phyloP scores from a whole-genome alignment of 805 yeast species.

The Cyberlindnera lachancei region DNA sequence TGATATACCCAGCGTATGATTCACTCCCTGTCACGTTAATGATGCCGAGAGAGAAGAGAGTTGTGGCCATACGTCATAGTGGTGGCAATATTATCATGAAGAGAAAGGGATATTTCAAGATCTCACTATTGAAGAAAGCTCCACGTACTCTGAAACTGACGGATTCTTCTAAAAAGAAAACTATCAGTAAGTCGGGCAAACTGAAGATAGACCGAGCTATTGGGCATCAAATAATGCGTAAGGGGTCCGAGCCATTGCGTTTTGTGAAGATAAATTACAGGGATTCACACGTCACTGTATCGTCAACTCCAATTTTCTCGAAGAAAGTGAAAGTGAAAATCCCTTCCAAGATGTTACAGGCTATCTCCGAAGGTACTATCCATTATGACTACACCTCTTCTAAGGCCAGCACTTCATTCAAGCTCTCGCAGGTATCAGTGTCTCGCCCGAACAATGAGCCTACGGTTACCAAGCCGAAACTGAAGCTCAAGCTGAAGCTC shows the following conservation, averaged over 20 bases:
- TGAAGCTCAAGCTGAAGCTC: slow-evolving; percentile 12
- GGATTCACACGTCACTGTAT: slow-evolving; percentile 30
- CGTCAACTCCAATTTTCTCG: slow-evolving; percentile 33
- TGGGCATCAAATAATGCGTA: slow-evolving; percentile 15
- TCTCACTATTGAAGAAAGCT: slow-evolving; percentile 16
- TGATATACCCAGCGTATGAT: slow-evolving; percentile 57
- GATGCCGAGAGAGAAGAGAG: slow-evolving; percentile 59
- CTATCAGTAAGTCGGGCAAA: neutral
- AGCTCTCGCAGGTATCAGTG: too few relatives aligned
- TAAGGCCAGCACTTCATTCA: too few relatives aligned
- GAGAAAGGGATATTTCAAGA: slow-evolving; percentile 35
- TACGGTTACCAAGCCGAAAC: slow-evolving; percentile 9
- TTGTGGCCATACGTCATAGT: slow-evolving; percentile 51
- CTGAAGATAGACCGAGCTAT: neutral
- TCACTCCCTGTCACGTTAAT: slow-evolving; percentile 54
- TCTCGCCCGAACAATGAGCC: too few relatives aligned
- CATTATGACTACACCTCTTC: too few relatives aligned
- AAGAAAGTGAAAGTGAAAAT: slow-evolving; percentile 10
- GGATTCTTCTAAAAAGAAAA: neutral
- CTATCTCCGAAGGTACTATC: neutral
- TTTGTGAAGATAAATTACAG: slow-evolving; percentile 34
- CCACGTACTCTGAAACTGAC: neutral
- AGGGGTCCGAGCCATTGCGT: slow-evolving; percentile 27
- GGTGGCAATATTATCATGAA: slow-evolving; percentile 50
- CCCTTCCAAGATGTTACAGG: slow-evolving; percentile 3